These are phyloP conservation scores for Cyberlindnera lachancei DNA, from an alignment of 805 yeast species.

Conservation along the genomic window DNA sequence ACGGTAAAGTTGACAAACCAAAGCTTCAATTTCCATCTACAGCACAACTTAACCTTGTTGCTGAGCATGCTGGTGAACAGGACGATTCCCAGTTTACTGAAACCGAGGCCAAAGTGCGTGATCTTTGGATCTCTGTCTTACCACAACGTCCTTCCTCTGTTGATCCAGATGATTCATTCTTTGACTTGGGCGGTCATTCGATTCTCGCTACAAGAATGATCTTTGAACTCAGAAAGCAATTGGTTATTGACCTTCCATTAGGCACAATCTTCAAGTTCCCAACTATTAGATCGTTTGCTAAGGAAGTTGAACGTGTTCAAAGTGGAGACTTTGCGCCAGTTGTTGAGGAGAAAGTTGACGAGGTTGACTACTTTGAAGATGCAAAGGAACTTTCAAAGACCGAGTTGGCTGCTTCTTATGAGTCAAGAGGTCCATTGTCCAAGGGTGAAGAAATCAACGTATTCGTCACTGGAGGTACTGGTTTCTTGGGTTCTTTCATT, in stretches of 20 bases:
- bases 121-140: conserved; percentile 77
- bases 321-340: conserved; percentile 35
- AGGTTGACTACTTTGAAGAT: conserved; percentile 58
- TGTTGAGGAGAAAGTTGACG: conserved; percentile 24
- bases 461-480: conserved; percentile 93
- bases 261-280: conserved; percentile 89
- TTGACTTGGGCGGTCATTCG: conserved; percentile 97
- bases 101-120: conserved; percentile 61
- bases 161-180: conserved; percentile 79
- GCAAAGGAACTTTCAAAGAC: conserved; percentile 46
- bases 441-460: conserved; percentile 42
- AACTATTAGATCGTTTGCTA: conserved; percentile 72
- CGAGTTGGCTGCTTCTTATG: conserved; percentile 37
- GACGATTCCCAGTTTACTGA: conserved; percentile 50
- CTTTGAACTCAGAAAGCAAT: conserved; percentile 74
- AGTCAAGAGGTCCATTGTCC: conserved; percentile 31
- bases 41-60: conserved; percentile 74
- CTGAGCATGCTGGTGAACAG: conserved; percentile 38
- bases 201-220: conserved; percentile 96
- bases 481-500: conserved; percentile 90
- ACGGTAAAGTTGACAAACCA: conserved; percentile 97
- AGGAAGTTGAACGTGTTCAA: conserved; percentile 53
- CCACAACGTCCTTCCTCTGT: conserved; percentile 81
- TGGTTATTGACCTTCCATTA: conserved; percentile 77
- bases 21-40: conserved; percentile 91